A percentile compares a stretch with the other conserved stretches of the same genome.
phyloP scores from a whole-genome alignment of 2,329 filamentous ascomycete genomes.

The Calonectria henricotiae region DNA sequence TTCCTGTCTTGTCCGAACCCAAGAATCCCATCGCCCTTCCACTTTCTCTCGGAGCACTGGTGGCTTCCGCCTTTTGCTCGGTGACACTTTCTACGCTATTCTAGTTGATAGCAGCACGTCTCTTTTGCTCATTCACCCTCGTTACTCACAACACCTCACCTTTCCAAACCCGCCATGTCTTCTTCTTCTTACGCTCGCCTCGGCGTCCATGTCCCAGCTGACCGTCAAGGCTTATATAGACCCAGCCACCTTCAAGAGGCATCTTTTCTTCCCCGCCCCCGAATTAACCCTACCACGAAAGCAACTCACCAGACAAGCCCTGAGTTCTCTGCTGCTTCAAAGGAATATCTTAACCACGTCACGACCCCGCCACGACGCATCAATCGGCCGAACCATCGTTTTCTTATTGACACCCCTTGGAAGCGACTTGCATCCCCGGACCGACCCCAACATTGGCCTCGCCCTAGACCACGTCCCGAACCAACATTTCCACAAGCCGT shows the following conservation, averaged over 20 bases:
- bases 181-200: constrained; percentile 25
- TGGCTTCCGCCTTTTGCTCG: not conserved
- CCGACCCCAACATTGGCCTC: constrained; percentile 13
- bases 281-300: not conserved
- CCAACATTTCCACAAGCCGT: not conserved
- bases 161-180: constrained; percentile 19
- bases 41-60: not conserved
- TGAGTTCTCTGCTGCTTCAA: not conserved
- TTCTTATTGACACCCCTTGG: constrained; percentile 41
- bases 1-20: not conserved
- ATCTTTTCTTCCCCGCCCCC: constrained; percentile 17
- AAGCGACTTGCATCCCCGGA: constrained; percentile 31
- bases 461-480: not conserved
- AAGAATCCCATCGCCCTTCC: not conserved
- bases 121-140: constrained; percentile 14
- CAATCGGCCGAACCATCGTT: constrained; percentile 34
- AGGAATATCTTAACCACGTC: constrained; percentile 30
- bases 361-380: constrained; percentile 40
- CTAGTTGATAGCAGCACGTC: constrained; percentile 2
- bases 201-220: constrained; percentile 21
- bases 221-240: constrained; percentile 28
- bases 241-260: constrained; percentile 5
- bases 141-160: not conserved
- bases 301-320: not conserved
- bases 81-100: not conserved